Conservation (phyloP, 2,329 filamentous ascomycete species). For the Cladophialophora chaetospira region DNA sequence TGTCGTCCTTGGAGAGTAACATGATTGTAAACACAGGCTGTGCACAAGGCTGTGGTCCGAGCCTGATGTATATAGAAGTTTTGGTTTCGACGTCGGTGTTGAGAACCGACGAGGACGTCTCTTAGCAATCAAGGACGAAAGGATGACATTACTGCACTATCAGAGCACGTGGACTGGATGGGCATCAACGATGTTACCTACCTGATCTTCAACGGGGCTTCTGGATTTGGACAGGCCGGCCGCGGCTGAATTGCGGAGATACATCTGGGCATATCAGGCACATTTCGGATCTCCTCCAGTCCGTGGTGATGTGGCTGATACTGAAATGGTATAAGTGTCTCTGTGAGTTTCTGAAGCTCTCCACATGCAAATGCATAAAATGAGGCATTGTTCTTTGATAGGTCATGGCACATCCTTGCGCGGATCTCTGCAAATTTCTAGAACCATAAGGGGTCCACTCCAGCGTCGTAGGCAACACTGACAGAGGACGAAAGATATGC, state of each 20-base stretch:
- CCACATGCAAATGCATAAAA: not conserved
- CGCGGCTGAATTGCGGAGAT: constrained; percentile 21
- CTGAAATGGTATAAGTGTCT: not conserved
- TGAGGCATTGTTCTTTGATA: no score
- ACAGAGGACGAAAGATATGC: no score
- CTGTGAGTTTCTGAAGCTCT: not conserved
- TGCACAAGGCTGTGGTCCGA: no score
- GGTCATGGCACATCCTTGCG: no score
- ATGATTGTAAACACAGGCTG: no score
- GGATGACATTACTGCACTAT: not conserved
- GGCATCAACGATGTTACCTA: not conserved
- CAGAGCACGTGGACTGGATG: not conserved
- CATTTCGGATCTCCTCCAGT: constrained; percentile 12
- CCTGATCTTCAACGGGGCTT: constrained; percentile 7
- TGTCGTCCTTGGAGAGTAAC: constrained; percentile 37
- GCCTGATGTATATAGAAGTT: no score
- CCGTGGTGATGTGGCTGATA: not conserved
- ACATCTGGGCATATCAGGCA: constrained; percentile 24
- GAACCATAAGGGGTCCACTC: no score
- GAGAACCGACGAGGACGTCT: no score
- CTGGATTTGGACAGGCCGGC: constrained; percentile 6
- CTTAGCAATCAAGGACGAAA: no score
- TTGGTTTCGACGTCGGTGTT: no score
- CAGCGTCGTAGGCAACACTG: no score
- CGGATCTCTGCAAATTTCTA: no score